These are phyloP conservation scores for Teunomyces aglyptinius DNA, from an alignment of 805 yeast species.

Conservation along the genomic window DNA sequence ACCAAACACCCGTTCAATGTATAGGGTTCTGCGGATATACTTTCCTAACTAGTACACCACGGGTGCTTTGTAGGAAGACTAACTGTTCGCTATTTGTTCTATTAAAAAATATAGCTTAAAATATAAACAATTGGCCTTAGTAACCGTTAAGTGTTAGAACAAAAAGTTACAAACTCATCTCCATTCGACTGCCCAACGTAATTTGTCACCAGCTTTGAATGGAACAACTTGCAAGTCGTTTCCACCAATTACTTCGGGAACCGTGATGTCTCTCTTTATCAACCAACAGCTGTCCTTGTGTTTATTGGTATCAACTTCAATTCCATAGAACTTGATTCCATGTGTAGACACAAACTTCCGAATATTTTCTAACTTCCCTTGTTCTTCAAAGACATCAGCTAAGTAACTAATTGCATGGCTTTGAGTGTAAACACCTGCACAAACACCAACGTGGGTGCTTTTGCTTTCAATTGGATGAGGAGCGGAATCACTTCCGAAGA, in stretches of 20 bases:
- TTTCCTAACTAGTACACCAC: neutral
- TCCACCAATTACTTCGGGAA: conserved; percentile 59
- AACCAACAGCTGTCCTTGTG: conserved; percentile 49
- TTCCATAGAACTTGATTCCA: conserved; percentile 69
- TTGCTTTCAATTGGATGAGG: conserved; percentile 89
- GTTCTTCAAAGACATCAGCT: conserved; percentile 79
- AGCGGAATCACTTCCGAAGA: conserved; percentile 97
- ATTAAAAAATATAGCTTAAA: too few relatives aligned
- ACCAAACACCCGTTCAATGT: too few relatives aligned
- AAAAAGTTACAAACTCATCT: conserved; percentile 13
- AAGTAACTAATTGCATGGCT: conserved; percentile 75
- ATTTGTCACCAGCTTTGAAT: conserved; percentile 75
- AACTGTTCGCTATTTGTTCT: neutral
- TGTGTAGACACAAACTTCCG: conserved; percentile 71
- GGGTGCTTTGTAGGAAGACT: neutral
- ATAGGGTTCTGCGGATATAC: neutral
- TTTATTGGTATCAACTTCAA: conserved; percentile 29
- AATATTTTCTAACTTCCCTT: conserved; percentile 61
- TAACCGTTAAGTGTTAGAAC: neutral
- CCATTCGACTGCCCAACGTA: conserved; percentile 80
- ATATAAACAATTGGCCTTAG: neutral
- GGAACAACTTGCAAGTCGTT: conserved; percentile 63
- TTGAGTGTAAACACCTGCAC: conserved; percentile 98
- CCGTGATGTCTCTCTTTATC: conserved; percentile 49
- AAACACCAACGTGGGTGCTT: conserved; percentile 74